phyloP scores from a whole-genome alignment of 192 early-diverging fungal species.

The Chytriomyces hyalinus region DNA sequence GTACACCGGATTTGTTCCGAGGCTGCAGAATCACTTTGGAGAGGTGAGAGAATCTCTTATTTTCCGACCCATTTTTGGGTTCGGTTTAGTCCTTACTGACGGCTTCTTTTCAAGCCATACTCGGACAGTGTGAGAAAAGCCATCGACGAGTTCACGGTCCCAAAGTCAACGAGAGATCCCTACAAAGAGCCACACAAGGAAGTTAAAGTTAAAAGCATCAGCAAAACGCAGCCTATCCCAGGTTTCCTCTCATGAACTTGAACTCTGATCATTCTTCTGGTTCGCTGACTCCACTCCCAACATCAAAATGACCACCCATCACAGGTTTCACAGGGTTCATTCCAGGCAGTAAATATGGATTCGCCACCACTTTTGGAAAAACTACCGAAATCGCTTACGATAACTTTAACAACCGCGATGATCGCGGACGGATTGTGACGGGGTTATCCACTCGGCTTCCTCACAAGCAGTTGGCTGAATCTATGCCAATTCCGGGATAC shows the following conservation, averaged over 20 bases:
- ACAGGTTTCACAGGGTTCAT: conserved; percentile 63
- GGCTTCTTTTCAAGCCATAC: conserved; percentile 49
- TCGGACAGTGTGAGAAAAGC: conserved; percentile 57
- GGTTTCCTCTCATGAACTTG: conserved; percentile 23
- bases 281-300: neutral
- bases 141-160: conserved; percentile 57
- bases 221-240: conserved; percentile 51
- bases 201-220: conserved; percentile 35
- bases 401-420: conserved; percentile 56
- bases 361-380: conserved; percentile 55
- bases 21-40: conserved; percentile 65
- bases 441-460: conserved; percentile 37
- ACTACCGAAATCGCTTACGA: conserved; percentile 59
- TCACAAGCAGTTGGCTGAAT: conserved; percentile 46
- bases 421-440: conserved; percentile 41
- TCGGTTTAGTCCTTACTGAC: neutral
- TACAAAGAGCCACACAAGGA: conserved; percentile 34
- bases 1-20: conserved; percentile 64
- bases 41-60: conserved; percentile 47
- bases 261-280: neutral
- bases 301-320: neutral
- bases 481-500: conserved; percentile 57
- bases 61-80: conserved; percentile 12
- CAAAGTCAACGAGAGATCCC: conserved; percentile 32
- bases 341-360: conserved; percentile 53